Evolutionary conservation across 2,329 filamentous ascomycete genomes (phyloP), one percentile per base, ranked within the genome.

Genomic region (Massarina eburnea): DNA sequence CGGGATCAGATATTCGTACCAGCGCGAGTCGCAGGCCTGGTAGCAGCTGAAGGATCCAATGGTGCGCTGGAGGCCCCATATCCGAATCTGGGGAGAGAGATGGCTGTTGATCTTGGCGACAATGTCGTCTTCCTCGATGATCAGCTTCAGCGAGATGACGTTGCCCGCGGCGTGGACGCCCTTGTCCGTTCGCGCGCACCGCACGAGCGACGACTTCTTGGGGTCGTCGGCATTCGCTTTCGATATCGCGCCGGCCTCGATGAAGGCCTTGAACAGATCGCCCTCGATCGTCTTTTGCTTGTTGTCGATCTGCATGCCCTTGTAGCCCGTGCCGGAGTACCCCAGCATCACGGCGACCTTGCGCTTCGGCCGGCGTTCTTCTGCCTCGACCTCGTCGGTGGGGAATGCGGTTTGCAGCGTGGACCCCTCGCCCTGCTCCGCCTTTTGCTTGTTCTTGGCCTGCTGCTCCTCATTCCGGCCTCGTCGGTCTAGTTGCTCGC

Each of bases 161-260:
- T 97, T 97, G 41, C 92, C 94, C 1, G 92, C 92, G 1, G 92
- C 92, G 70, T 97, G 92, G 2, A 97, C 92, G 43, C 94, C 94
- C 76, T 97, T 99, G 74, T 99, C 94, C 0, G 94, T 99, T 53
- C 94, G 82, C 3, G 94, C 94, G 71, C 94, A 99, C 54, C 94
- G 86, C 43, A 96, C 89, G 37, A 99, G 81, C 41, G 90, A 91
- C 2, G 91, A 95, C 73, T 99, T 99, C 71, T 95, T 95, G 3
- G 92, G 94, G 66, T 99, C 94, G 59, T 95, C 85, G 18, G 94
- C 94, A 66, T 99, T 99, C 51, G 90, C 90, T 71, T 97, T 97
- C 39, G 91, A 95, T 51, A 99, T 96, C 30, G 94, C 91, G 15
- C 91, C 89, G 3, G 94, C 91, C 3, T 84, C 83, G 51, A 99